phyloP scores from a whole-genome alignment of 164 flowering plant species.

The Nymphaea thermarum region DNA sequence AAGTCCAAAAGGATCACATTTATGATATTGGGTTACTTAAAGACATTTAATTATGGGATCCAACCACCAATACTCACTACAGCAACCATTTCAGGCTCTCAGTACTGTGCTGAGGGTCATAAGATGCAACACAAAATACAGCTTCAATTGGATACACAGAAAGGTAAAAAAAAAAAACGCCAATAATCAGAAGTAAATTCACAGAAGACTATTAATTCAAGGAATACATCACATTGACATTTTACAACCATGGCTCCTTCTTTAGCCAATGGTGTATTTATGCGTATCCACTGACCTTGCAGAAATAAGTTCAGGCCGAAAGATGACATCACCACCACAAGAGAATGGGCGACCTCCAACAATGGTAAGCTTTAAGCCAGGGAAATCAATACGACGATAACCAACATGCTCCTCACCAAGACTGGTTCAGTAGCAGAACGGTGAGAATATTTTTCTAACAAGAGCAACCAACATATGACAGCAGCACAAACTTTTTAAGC shows the following conservation, averaged over 20 bases:
- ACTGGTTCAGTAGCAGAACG: conserved; percentile 17
- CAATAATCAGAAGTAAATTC: neutral
- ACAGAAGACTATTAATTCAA: neutral
- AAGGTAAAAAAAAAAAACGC: neutral
- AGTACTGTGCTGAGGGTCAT: neutral
- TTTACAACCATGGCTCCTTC: neutral
- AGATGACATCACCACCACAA: conserved; percentile 46
- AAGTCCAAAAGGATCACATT: too few relatives aligned
- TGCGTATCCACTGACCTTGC: conserved; percentile 36
- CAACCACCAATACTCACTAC: too few relatives aligned
- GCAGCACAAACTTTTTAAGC: neutral
- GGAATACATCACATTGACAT: neutral
- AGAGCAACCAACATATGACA: neutral
- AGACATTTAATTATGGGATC: too few relatives aligned
- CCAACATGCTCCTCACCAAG: conserved; percentile 80
- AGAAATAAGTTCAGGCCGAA: conserved; percentile 45
- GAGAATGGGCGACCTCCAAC: conserved; percentile 97
- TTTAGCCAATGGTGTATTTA: neutral
- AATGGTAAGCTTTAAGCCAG: conserved; percentile 48
- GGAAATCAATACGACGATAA: conserved; percentile 56
- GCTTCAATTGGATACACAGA: neutral
- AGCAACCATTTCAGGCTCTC: neutral
- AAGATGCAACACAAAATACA: neutral
- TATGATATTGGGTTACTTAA: too few relatives aligned
- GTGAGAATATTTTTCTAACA: neutral